Evolutionary conservation across 2,329 filamentous ascomycete species (phyloP), one percentile per base, ranked within the genome.

Genomic region (Periconia digitata): DNA sequence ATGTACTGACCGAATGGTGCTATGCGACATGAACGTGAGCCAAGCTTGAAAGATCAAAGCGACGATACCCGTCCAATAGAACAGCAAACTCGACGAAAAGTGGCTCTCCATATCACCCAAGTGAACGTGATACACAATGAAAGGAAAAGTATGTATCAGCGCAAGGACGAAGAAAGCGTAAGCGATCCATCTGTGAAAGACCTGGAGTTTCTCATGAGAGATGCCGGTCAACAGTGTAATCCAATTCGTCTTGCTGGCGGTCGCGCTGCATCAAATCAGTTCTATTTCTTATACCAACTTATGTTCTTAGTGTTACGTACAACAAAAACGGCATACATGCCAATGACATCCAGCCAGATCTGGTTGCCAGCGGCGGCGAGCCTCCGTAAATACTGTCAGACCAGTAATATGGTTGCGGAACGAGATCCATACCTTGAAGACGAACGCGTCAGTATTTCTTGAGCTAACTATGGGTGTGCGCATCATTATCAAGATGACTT

Each of bases 61-160:
- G 12, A 79, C 73, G 2, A 83, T 75, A 1, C 82, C 82, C 0
- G 80, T 83, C 74, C 79, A 78, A 61, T 82, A 84, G 17, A 74
- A 66, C 0, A 80, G 60, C 1, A 57, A 42, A 21, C 68, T 72
- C 0, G 70, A 73, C 23, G 73, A 70, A 66, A 76, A 82, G 47
- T 75, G 55, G 29, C 56, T 60, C 8, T 72, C 69, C 72, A 84
- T 78, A 37, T 79, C 74, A 3, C 77, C 76, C 35, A 72, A 74
- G 49, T 67, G 62, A 18, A 77, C 71, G 52, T 82, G 72, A 52
- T 74, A 79, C 1, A 84, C 68, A 47, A 85, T 77, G 55, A 82
- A 85, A 0, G 82, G 82, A 42, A 84, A 84, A 0, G 81, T 84
- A 56, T 85, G 82, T 6, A 84, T 55, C 3, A 85, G 66, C 0